These are phyloP conservation scores for Ophiostoma triangulosporum DNA, from an alignment of 2,329 filamentous ascomycete genomes.

Conservation along the genomic window DNA sequence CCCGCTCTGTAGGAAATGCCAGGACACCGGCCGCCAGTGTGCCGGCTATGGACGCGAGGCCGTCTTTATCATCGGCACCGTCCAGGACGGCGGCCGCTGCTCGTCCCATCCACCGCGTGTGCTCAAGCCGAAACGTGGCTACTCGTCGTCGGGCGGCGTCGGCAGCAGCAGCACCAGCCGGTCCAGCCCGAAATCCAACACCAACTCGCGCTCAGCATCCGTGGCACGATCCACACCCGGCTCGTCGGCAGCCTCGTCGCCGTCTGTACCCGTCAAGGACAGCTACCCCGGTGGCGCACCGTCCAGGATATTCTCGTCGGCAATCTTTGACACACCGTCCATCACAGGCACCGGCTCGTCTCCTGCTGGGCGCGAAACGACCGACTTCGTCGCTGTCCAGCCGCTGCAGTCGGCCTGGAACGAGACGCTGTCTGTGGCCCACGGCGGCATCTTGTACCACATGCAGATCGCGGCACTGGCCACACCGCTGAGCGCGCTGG, in stretches of 20 bases:
- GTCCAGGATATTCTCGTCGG: neutral
- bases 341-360: neutral
- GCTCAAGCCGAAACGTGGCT: constrained; percentile 24
- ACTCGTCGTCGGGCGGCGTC: neutral
- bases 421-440: constrained; percentile 29
- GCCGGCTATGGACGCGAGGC: constrained; percentile 49
- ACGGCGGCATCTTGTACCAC: constrained; percentile 23
- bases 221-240: neutral
- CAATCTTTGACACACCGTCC: neutral
- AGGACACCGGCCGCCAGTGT: constrained; percentile 41
- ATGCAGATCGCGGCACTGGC: constrained; percentile 33
- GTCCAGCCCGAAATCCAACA: neutral
- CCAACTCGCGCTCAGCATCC: neutral
- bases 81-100: constrained; percentile 38
- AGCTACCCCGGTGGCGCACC: neutral
- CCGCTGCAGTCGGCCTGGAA: constrained; percentile 39
- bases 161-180: constrained; percentile 9
- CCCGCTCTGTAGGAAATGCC: constrained; percentile 47
- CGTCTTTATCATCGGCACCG: constrained; percentile 50
- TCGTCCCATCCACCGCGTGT: constrained; percentile 41
- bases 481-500: constrained; percentile 26
- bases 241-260: constrained; percentile 3
- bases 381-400: constrained; percentile 22
- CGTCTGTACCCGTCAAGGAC: constrained; percentile 1
- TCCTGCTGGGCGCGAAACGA: neutral